Base-by-base conservation (phyloP, 768 basidiomycete genomes). In the Nidularia sp. region DNA sequence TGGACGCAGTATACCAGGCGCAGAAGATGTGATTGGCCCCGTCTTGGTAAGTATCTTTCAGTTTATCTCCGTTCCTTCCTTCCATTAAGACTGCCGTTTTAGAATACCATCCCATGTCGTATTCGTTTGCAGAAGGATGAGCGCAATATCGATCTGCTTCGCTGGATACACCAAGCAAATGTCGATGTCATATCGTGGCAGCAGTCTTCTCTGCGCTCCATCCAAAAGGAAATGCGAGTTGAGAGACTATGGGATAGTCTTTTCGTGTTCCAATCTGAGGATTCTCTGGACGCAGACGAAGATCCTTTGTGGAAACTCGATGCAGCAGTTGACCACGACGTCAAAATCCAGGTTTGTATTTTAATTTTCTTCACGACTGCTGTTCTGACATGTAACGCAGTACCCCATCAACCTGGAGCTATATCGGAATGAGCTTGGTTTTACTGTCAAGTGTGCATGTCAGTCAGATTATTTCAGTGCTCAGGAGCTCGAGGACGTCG, bases 51-150 rank as follows among this genome's bases (percentile, higher is more conserved):
- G 74, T 29, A 3, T 29, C 61, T 31, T n/a, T 34, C 47, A 39
- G 3, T 47, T 44, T 15, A 13, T 9, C n/a, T 33, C 5, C 3
- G 8, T 7, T 25, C 43, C 31, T 8, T 3, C 12, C 10, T 41
- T 41, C 15, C 10, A 41, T 31, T 35, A 25, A 52, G 55, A 29
- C 25, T 34, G 57, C 34, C 45, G 2, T 35, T 45, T 18, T 29
- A 78, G 76, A 79, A 75, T 53, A 78, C 76, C 1, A 62, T 78
- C 13, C 77, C 76, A 5, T 77, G 68, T 48, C 71, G 76, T 6
- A 59, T 78, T 46, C 63, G 50, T n/a, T 42, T 78, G 33, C 42
- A 54, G 25, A 45, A 42, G 5, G 54, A 51, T 8, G 50, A 58
- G 43, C 58, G 46, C 3, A 75, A 72, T 51, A 62, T 61, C 34